Base-by-base conservation (phyloP, 768 basidiomycete genomes). In the Tulasnella calospora region DNA sequence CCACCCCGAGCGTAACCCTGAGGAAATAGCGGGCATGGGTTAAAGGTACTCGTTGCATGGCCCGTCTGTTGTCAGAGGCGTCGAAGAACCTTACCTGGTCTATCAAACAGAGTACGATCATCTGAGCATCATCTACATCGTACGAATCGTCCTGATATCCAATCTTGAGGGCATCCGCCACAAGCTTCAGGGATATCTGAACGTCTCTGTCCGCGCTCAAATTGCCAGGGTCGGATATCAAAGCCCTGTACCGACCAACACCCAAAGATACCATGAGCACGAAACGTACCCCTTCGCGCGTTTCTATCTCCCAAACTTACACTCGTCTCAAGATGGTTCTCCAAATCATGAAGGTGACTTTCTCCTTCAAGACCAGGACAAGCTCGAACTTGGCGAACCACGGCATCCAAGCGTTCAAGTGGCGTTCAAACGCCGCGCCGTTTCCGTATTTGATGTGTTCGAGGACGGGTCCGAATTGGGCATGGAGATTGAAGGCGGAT, bases 331-430 rank as follows among this genome's bases (percentile, higher is more conserved):
- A 27, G 69, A 78, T 40, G 30, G 44, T 73, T 46, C 77, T 27
- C 77, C 77, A 78, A 7, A 78, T 72, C 30, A 78, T 33, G 19
- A 51, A 38, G 19, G 71, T 69, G 27, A 71, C 41, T 46, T 73
- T 71, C 46, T 78, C 77, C 69, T 72, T 78, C 69, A 78, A 40
- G 27, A 71, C 35, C 1, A 78, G 40, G 41, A 78, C 40, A 12
- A 78, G 40, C 38, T 71, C 70, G 35, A 73, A 41, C 77, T 71
- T 78, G n/a, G 77, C 69, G 47, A 78, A 78, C 77, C 77, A 78
- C 10, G 36, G 67, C 77, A 78, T 78, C 77, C 77, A 78, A 17
- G 27, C n/a, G n/a, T 78, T 55, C 41, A 78, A 23, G 77, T 78
- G 77, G 17, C 27, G 71, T 0, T 44, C 36, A 10, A 71, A 47